A percentile compares a stretch with the other conserved stretches of the same genome.
Evolutionary conservation across 192 early-diverging fungal species (phyloP).

Genomic region (Backusella morwellensis): DNA sequence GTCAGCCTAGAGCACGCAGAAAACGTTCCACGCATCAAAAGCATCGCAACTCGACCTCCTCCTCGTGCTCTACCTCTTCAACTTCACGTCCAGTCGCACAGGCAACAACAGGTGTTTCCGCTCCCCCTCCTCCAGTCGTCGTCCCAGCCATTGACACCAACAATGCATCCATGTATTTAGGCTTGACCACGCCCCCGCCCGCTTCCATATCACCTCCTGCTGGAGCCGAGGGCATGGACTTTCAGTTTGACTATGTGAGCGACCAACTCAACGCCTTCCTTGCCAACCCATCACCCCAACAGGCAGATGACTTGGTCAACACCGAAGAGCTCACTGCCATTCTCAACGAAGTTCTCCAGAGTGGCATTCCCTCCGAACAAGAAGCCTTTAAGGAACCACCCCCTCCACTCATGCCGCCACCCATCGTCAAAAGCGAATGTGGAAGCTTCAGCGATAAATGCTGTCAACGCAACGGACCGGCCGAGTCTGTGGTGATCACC

Average conservation of each 20-base stretch:
- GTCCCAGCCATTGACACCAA: background rate
- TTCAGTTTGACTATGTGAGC: conserved; percentile 12
- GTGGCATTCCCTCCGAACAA: background rate
- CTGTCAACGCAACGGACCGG: background rate
- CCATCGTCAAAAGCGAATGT: conserved; percentile 4
- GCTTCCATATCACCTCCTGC: background rate
- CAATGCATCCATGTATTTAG: background rate
- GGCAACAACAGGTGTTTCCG: background rate
- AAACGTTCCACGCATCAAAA: conserved; percentile 5
- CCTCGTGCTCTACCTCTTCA: background rate
- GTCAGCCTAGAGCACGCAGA: background rate
- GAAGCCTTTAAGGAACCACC: background rate
- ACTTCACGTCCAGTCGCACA: background rate
- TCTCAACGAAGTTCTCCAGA: conserved; percentile 19
- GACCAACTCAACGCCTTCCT: background rate
- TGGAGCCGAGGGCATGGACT: background rate
- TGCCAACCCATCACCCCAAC: background rate
- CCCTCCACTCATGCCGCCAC: background rate
- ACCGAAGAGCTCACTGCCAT: conserved; percentile 22
- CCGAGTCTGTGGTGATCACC: conserved; percentile 18
- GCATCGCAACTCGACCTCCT: background rate
- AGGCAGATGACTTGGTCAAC: conserved; percentile 1
- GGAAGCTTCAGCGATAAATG: background rate
- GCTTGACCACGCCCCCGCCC: background rate
- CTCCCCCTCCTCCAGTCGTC: background rate